phyloP scores from a whole-genome alignment of 345 rosid genomes.

The Aegle marmelos region DNA sequence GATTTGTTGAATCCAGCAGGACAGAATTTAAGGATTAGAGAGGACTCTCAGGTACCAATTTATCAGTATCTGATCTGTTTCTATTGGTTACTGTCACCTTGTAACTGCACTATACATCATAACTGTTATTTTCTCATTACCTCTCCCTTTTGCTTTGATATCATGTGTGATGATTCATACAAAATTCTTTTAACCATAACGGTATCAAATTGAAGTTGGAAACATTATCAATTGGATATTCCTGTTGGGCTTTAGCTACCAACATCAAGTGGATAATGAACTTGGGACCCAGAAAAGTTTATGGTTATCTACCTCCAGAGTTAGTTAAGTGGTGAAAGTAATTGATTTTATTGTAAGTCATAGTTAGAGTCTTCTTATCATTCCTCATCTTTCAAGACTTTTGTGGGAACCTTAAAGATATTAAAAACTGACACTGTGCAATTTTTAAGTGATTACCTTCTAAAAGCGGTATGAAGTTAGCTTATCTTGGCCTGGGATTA shows the following conservation, averaged over 20 bases:
- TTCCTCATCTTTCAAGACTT: background rate
- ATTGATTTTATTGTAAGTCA: background rate
- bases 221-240: slow-evolving; percentile 1
- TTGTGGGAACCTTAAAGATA: background rate
- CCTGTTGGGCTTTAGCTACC: background rate
- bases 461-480: background rate
- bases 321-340: background rate
- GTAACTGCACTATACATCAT: slow-evolving; percentile 5
- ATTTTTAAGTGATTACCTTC: background rate
- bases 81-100: slow-evolving; percentile 3
- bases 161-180: background rate
- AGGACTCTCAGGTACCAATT: slow-evolving; percentile 83
- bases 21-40: slow-evolving; percentile 95
- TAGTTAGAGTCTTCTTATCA: background rate
- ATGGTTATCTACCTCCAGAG: background rate
- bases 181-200: background rate
- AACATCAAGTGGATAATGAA: background rate
- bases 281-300: background rate
- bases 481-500: background rate
- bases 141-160: background rate
- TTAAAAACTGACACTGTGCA: background rate
- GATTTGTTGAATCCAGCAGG: slow-evolving; percentile 97
- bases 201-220: background rate
- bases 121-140: background rate
- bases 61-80: slow-evolving; percentile 12